These are phyloP conservation scores for Gyrodon lividus DNA, from an alignment of 768 basidiomycete genomes.

Conservation along the genomic window DNA sequence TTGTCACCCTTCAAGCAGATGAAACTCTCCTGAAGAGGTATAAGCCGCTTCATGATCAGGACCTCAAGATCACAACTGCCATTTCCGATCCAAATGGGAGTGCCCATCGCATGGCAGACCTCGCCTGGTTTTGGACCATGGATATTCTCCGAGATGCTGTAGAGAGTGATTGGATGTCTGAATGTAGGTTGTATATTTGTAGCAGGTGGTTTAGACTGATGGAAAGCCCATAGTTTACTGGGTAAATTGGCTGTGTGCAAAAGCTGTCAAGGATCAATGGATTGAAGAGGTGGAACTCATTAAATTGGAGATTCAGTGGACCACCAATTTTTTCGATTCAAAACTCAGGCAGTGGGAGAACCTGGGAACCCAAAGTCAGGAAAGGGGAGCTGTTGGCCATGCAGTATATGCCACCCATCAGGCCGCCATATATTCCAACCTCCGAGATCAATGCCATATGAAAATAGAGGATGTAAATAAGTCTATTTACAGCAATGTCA, in stretches of 20 bases:
- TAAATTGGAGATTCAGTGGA: not conserved
- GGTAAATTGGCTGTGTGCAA: slow-evolving; percentile 7
- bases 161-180: slow-evolving; percentile 6
- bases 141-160: not conserved
- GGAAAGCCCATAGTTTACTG: not conserved
- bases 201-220: not conserved
- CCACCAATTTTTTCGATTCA: not conserved
- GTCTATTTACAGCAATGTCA: no score
- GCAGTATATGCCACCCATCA: no score
- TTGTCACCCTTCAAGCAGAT: not conserved
- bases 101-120: not conserved
- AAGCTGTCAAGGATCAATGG: slow-evolving; percentile 1
- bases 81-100: slow-evolving; percentile 3
- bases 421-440: no score
- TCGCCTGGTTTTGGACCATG: slow-evolving; percentile 12
- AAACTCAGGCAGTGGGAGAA: no score
- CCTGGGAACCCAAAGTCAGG: no score
- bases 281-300: not conserved
- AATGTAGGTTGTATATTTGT: slow-evolving; percentile 2
- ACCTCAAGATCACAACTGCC: slow-evolving; percentile 3
- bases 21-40: not conserved
- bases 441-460: no score
- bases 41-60: not conserved
- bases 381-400: no score
- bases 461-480: no score